phyloP scores from a whole-genome alignment of 441 rosid species.

The Biscutella laevigata region DNA sequence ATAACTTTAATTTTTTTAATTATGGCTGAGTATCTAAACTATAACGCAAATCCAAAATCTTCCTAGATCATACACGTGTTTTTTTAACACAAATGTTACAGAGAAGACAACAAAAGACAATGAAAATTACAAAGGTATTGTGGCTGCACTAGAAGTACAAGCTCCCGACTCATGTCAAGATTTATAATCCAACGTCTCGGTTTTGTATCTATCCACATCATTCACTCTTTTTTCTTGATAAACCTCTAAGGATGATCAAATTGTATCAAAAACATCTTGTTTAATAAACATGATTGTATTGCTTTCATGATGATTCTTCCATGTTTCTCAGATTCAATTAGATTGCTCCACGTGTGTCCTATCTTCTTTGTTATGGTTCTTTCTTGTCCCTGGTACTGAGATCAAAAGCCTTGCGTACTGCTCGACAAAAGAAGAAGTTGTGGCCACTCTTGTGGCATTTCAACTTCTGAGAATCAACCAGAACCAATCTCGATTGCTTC shows the following conservation, averaged over 20 bases:
- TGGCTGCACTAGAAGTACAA: neutral
- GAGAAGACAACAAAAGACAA: slow-evolving; percentile 20
- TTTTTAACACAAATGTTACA: slow-evolving; percentile 3
- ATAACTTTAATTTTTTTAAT: too few relatives aligned
- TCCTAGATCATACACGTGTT: too few relatives aligned
- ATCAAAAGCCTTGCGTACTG: slow-evolving; percentile 54
- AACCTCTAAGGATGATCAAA: slow-evolving; percentile 28
- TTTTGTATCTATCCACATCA: slow-evolving; percentile 66
- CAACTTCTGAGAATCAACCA: slow-evolving; percentile 50
- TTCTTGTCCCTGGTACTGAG: slow-evolving; percentile 48
- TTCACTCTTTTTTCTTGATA: slow-evolving; percentile 62
- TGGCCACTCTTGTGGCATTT: slow-evolving; percentile 71
- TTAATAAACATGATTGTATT: neutral
- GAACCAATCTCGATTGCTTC: slow-evolving; percentile 43
- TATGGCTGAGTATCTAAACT: too few relatives aligned
- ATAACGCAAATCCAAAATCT: too few relatives aligned
- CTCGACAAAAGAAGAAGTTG: slow-evolving; percentile 66
- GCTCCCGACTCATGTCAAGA: slow-evolving; percentile 33
- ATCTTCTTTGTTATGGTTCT: slow-evolving; percentile 58
- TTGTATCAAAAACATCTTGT: neutral
- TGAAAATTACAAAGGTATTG: slow-evolving; percentile 13
- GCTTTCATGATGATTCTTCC: slow-evolving; percentile 19
- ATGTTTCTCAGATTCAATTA: slow-evolving; percentile 71
- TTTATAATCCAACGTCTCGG: slow-evolving; percentile 52
- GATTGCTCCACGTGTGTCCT: slow-evolving; percentile 62